Percentiles rank a stretch among this genome's conserved stretches.
phyloP scores from a whole-genome alignment of 805 yeast species.

The Pichia ethanolica region DNA sequence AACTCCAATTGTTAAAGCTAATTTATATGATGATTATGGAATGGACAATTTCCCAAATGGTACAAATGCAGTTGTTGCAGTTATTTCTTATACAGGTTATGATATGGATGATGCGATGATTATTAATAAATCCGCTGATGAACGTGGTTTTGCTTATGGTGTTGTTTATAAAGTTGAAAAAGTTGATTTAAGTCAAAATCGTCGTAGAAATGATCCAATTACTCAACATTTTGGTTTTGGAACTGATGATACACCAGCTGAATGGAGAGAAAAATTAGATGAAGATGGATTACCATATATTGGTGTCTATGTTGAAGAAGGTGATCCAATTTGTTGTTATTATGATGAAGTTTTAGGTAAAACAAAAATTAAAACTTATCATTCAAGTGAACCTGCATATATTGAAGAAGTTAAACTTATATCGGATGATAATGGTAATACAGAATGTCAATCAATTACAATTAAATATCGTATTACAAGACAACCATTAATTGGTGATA shows the following conservation, averaged over 20 bases:
- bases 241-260: slow-evolving; percentile 82
- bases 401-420: slow-evolving; percentile 91
- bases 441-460: slow-evolving; percentile 77
- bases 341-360: slow-evolving; percentile 86
- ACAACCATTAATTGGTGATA: slow-evolving; percentile 93
- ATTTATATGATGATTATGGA: slow-evolving; percentile 89
- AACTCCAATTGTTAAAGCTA: slow-evolving; percentile 94
- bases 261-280: slow-evolving; percentile 84
- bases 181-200: slow-evolving; percentile 66
- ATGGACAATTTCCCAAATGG: slow-evolving; percentile 99
- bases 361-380: slow-evolving; percentile 88
- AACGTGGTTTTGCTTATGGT: slow-evolving; percentile 97
- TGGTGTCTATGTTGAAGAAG: slow-evolving; percentile 85
- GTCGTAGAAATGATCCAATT: slow-evolving; percentile 90
- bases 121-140: slow-evolving; percentile 93
- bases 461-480: slow-evolving; percentile 88
- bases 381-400: slow-evolving; percentile 88
- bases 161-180: slow-evolving; percentile 93
- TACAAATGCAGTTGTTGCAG: slow-evolving; percentile 97
- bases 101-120: slow-evolving; percentile 99
- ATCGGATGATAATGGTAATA: slow-evolving; percentile 72
- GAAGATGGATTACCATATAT: slow-evolving; percentile 87
- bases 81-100: slow-evolving; percentile 95
- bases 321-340: slow-evolving; percentile 92
- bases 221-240: slow-evolving; percentile 95